Conservation (phyloP, 176 grass and related monocot species). For the maize (Zea mays) region DNA sequence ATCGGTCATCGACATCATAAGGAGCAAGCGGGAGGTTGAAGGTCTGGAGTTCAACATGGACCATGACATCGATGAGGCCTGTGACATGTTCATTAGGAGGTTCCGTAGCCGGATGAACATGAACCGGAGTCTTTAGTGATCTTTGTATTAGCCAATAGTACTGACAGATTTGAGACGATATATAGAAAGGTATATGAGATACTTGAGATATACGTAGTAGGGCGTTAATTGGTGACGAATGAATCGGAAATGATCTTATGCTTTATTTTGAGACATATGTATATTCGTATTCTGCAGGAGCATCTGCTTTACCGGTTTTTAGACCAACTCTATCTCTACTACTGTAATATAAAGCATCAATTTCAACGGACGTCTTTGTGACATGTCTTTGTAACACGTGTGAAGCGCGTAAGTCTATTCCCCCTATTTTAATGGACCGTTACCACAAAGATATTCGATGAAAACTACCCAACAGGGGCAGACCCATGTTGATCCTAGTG, state of each 20-base stretch:
- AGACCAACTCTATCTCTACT: no score
- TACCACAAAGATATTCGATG: no score
- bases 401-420: no score
- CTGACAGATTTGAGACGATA: neutral
- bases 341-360: no score
- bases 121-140: neutral
- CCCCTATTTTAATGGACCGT: no score
- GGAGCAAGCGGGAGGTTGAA: slow-evolving; percentile 45
- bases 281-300: no score
- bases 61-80: slow-evolving; percentile 67
- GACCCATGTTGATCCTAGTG: no score
- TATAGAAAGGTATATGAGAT: neutral
- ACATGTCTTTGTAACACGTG: no score
- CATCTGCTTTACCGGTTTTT: no score
- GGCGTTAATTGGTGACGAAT: neutral
- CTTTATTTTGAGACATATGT: no score
- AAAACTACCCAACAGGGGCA: no score
- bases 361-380: no score
- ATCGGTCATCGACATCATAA: slow-evolving; percentile 67
- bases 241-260: neutral
- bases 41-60: slow-evolving; percentile 68
- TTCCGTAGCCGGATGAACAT: slow-evolving; percentile 49
- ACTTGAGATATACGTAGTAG: neutral
- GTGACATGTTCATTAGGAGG: slow-evolving; percentile 70
- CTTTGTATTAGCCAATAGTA: neutral